Evolutionary conservation across 1,284 basidiomycete genomes (phyloP).

Genomic region (Malassezia caprae): DNA sequence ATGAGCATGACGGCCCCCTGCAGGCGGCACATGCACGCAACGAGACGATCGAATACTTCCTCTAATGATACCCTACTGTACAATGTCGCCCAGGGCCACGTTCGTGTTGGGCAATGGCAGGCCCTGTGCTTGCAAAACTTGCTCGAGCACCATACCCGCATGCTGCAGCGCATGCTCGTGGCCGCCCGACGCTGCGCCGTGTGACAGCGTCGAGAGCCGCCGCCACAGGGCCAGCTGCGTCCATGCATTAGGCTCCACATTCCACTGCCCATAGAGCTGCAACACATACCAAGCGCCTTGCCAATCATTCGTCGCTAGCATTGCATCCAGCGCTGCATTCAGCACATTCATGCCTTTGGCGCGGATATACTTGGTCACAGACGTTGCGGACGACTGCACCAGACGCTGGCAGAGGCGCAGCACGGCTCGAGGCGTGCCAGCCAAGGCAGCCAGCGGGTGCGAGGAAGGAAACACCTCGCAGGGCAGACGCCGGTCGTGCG

Average conservation of each 20-base stretch:
- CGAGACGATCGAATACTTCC: conserved; percentile 38
- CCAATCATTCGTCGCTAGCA: neutral
- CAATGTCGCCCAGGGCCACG: neutral
- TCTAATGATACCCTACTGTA: conserved; percentile 18
- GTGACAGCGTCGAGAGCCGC: neutral
- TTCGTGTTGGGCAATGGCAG: neutral
- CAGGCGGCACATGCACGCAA: conserved; percentile 26
- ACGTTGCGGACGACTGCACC: neutral
- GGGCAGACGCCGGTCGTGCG: neutral
- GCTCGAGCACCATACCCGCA: neutral
- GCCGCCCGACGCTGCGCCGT: neutral
- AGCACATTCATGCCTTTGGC: conserved; percentile 1
- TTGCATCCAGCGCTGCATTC: conserved; percentile 7
- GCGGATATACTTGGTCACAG: neutral
- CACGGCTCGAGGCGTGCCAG: neutral
- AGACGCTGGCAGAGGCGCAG: neutral
- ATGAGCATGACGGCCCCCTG: conserved; percentile 56
- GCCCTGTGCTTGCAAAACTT: neutral
- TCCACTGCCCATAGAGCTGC: neutral
- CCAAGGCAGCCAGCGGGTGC: neutral
- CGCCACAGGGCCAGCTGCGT: conserved; percentile 7
- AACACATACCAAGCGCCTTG: conserved; percentile 4
- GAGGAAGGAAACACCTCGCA: neutral
- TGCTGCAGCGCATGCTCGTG: neutral
- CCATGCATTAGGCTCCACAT: neutral